These are phyloP conservation scores for Verticillium longisporum DNA, from an alignment of 2,329 filamentous ascomycete species.

Conservation along the genomic window DNA sequence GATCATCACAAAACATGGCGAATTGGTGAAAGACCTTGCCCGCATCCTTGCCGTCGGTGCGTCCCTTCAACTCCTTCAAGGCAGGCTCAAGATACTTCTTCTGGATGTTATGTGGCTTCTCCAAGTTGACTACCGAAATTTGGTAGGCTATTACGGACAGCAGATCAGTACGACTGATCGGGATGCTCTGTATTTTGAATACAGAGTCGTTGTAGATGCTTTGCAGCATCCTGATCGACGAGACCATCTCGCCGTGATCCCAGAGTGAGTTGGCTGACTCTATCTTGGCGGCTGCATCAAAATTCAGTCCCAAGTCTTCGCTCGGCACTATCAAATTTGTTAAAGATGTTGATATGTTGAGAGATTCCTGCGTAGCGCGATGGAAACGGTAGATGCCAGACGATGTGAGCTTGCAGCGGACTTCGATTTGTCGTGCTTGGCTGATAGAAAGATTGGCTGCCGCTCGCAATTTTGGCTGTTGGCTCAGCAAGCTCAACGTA, in stretches of 20 bases:
- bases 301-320: conserved; percentile 61
- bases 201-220: conserved; percentile 57
- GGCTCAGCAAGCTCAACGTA: conserved; percentile 70
- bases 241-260: conserved; percentile 85
- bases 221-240: conserved; percentile 85
- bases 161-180: conserved; percentile 68
- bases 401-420: conserved; percentile 68
- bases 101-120: conserved; percentile 87
- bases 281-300: conserved; percentile 70
- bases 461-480: conserved; percentile 56
- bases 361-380: conserved; percentile 74
- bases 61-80: conserved; percentile 69
- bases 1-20: conserved; percentile 89
- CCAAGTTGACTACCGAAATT: conserved; percentile 80
- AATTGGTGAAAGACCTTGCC: conserved; percentile 92
- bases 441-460: conserved; percentile 54
- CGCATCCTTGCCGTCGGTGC: conserved; percentile 62
- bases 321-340: conserved; percentile 68
- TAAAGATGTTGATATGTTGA: conserved; percentile 80
- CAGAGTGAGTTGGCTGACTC: conserved; percentile 88
- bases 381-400: conserved; percentile 73
- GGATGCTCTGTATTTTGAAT: conserved; percentile 62
- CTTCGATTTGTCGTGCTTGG: conserved; percentile 64
- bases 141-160: conserved; percentile 84
- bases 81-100: conserved; percentile 79